Evolutionary conservation across 164 flowering plant species (phyloP).

Genomic region (Nymphaea thermarum): DNA sequence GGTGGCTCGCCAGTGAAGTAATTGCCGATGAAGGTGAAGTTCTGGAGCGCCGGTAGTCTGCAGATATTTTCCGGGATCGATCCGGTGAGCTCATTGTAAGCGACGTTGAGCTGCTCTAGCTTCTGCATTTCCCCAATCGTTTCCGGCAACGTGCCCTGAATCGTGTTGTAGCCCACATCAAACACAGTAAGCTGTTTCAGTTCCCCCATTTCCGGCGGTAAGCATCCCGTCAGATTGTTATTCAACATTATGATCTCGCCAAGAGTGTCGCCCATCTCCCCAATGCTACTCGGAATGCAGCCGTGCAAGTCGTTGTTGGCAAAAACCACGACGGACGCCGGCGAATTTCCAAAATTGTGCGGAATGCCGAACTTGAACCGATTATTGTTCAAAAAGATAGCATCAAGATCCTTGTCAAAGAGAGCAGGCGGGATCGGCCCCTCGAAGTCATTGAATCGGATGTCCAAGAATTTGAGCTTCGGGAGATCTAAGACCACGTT

Average conservation of each 20-base stretch:
- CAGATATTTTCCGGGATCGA: conserved; percentile 23
- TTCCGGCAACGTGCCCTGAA: conserved; percentile 24
- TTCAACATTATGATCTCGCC: conserved; percentile 26
- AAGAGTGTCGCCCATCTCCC: conserved; percentile 27
- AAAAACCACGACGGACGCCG: conserved; percentile 24
- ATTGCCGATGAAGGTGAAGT: conserved; percentile 31
- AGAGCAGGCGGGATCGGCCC: conserved; percentile 29
- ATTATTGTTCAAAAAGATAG: conserved; percentile 37
- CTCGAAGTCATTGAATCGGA: conserved; percentile 41
- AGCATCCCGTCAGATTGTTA: conserved; percentile 24
- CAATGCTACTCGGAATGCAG: conserved; percentile 34
- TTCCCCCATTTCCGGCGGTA: conserved; percentile 27
- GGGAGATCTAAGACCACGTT: conserved; percentile 27
- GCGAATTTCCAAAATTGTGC: conserved; percentile 25
- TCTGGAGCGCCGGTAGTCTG: conserved; percentile 17
- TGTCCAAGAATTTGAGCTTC: conserved; percentile 34
- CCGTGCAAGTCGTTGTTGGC: conserved; percentile 31
- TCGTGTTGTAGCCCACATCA: conserved; percentile 14
- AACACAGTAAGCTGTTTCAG: conserved; percentile 25
- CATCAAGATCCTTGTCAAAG: conserved; percentile 37
- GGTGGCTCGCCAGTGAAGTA: conserved; percentile 24
- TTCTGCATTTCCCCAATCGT: conserved; percentile 12
- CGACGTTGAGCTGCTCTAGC: conserved; percentile 20
- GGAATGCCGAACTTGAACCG: conserved; percentile 28
- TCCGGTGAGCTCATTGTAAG: conserved; percentile 28